Percentiles rank a stretch among this genome's conserved stretches.
phyloP scores from a whole-genome alignment of 495 filamentous ascomycete species.

The Monascus purpureus region DNA sequence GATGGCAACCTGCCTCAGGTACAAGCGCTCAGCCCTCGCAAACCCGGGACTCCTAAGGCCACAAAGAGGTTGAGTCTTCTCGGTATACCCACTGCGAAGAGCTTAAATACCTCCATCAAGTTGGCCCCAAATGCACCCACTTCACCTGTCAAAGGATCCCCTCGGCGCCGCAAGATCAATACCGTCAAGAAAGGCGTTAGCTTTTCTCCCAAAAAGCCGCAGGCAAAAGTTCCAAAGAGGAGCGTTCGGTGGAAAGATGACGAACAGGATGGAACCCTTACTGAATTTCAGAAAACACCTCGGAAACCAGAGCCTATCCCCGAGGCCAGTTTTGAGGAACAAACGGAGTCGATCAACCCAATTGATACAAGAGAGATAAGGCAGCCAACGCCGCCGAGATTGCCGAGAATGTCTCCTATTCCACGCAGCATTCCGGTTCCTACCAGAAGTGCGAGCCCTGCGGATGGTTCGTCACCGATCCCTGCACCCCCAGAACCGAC shows the following conservation, averaged over 20 bases:
- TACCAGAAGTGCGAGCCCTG: conserved; percentile 25
- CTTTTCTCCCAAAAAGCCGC: conserved; percentile 71
- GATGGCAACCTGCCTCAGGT: conserved; percentile 58
- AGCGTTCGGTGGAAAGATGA: conserved; percentile 91
- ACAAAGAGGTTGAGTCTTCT: conserved; percentile 47
- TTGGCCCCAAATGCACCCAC: conserved; percentile 23
- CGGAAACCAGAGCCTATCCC: conserved; percentile 41
- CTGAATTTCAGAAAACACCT: conserved; percentile 83
- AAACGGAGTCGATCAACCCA: neutral
- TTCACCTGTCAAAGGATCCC: conserved; percentile 58
- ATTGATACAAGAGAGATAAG: neutral
- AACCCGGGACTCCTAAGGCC: conserved; percentile 57
- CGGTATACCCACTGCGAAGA: conserved; percentile 19
- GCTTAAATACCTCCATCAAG: conserved; percentile 15
- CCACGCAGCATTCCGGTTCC: conserved; percentile 27
- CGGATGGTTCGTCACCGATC: conserved; percentile 15
- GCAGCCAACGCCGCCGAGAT: neutral
- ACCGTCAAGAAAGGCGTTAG: conserved; percentile 61
- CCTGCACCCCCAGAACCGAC: conserved; percentile 18
- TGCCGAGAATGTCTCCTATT: conserved; percentile 25
- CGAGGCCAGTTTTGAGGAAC: conserved; percentile 27
- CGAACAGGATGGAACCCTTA: conserved; percentile 64
- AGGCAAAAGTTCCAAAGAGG: conserved; percentile 49
- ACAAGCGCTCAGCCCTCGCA: conserved; percentile 46
- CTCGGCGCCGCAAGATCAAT: conserved; percentile 59